Evolutionary conservation across 805 yeast species (phyloP), one percentile per base, ranked within the genome.

Genomic region (Tetrapisispora iriomotensis): DNA sequence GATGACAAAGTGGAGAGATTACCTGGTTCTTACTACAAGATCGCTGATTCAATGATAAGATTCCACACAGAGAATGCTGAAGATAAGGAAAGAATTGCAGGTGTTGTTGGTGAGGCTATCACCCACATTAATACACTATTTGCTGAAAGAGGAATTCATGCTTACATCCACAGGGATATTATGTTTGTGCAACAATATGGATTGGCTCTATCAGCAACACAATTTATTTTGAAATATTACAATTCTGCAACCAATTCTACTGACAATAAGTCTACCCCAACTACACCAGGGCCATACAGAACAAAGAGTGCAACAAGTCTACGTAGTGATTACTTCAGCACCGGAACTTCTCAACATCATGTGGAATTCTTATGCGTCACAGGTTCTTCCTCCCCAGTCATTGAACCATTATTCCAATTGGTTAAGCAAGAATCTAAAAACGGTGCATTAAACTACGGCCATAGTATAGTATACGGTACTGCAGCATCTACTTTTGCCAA

Each of bases 61-160:
- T 77, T 86, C 53, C 82, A 84, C 49, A 79, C 94, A 2, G 87
- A 83, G 36, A 70, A 68, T 37, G 76, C 83, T 6, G 73, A 72
- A 33, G 77, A 74, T 32, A 64, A 68, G 22, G 85, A 79, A 37
- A 74, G 94, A 50, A 76, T 77, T 38, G 60, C 71, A 23, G 70
- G 79, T 34, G 71, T 79, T 15, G 73, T 85, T 62, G 96, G 96
- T 36, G 96, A 87, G 50, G 72, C 82, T 41, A 78, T 88, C 34
- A 79, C 88, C 19, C 87, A 86, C 58, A 76, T 88, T 40, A 87
- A 90, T 60, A 92, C 81, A 34, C 65, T 80, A 24, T 82, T 75
- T 54, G 70, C 72, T 13, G 74, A 71, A 14, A 71, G 69, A 36
- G 75, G 75, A 28, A 70, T 88, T 14, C 95, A 86, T 60, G 95